phyloP scores from a whole-genome alignment of 2,329 filamentous ascomycete species.

The Microcyclosporella mali region DNA sequence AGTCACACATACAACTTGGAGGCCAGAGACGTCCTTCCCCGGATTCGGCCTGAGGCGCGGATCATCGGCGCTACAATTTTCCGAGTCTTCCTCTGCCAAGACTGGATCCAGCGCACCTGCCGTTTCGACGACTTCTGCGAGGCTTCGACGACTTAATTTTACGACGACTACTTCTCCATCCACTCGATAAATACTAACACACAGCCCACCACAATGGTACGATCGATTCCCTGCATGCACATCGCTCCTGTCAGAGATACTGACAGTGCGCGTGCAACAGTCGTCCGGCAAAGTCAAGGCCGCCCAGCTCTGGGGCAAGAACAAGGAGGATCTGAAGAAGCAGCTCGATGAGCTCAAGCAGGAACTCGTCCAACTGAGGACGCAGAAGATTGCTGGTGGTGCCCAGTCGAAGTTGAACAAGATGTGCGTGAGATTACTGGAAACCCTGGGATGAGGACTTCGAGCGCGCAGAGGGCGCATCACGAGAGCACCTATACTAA shows the following conservation, averaged over 20 bases:
- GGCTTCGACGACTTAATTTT: too few species aligned
- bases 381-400: constrained; percentile 94
- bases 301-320: constrained; percentile 96
- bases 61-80: neutral
- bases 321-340: constrained; percentile 96
- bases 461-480: too few species aligned
- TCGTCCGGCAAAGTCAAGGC: constrained; percentile 80
- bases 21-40: too few species aligned
- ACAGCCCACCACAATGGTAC: constrained; percentile 27
- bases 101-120: too few species aligned
- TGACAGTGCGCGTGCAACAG: constrained; percentile 33
- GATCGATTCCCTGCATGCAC: constrained; percentile 4
- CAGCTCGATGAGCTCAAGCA: constrained; percentile 92
- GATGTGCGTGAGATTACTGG: constrained; percentile 61
- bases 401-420: constrained; percentile 93
- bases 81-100: neutral
- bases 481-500: too few species aligned
- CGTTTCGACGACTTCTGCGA: too few species aligned
- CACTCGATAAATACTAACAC: constrained; percentile 16
- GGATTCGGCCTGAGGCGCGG: too few species aligned
- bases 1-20: neutral
- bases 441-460: neutral
- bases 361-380: constrained; percentile 91
- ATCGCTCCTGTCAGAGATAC: constrained; percentile 6
- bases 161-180: neutral